Conservation (phyloP, 1,284 basidiomycete species). For the Puccinia coronata region DNA sequence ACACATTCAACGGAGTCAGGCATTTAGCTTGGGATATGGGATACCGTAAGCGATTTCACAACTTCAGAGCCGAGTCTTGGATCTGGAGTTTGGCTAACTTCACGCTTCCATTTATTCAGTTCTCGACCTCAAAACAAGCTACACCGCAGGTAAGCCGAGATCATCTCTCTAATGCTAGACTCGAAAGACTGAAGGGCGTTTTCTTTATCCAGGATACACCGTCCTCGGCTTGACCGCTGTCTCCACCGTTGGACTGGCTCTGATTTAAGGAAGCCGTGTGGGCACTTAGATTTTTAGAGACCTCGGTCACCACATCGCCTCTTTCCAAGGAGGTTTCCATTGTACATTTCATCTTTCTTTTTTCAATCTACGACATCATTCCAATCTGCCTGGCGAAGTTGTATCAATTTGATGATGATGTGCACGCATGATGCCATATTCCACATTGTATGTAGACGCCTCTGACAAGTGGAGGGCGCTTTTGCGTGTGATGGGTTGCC, state of each 20-base stretch:
- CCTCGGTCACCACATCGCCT: not conserved
- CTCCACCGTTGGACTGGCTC: constrained; percentile 67
- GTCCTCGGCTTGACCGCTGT: constrained; percentile 79
- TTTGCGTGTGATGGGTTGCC: no score
- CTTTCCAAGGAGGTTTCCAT: not conserved
- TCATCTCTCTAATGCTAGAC: no score
- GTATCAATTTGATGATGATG: constrained; percentile 11
- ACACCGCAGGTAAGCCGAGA: constrained; percentile 62
- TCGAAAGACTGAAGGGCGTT: no score
- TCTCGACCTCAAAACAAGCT: constrained; percentile 75
- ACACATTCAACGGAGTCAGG: constrained; percentile 84
- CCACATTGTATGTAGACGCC: not conserved
- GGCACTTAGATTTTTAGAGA: not conserved
- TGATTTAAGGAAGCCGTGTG: not conserved
- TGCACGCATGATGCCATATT: not conserved
- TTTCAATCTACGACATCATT: not conserved
- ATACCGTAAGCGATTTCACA: constrained; percentile 69
- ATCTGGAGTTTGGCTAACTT: constrained; percentile 5
- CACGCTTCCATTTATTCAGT: constrained; percentile 63
- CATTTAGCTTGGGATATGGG: constrained; percentile 90
- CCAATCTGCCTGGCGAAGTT: constrained; percentile 4
- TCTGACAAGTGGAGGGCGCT: no score
- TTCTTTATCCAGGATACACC: constrained; percentile 66
- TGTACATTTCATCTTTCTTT: not conserved
- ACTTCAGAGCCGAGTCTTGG: not conserved